Base-by-base conservation (phyloP, 306 rosid genomes). In the Cicer pinnatifidum region DNA sequence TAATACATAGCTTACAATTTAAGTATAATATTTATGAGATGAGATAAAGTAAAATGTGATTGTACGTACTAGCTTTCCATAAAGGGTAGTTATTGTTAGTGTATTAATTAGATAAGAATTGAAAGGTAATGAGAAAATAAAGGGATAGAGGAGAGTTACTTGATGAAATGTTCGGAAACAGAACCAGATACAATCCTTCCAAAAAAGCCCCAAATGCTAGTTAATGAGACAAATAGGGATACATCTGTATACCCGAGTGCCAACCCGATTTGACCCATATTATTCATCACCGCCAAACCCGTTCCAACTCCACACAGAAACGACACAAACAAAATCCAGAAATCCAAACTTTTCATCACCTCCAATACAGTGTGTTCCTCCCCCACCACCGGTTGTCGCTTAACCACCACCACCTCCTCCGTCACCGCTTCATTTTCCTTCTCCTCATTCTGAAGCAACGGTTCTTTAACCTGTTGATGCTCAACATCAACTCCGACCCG, bases 231-330 rank as follows among this genome's bases (percentile, higher is more conserved):
- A 61, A 92, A 92, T 9, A 90, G 62, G 1, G 98, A 92, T 1
- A 92, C 97, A 44, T 92, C 97, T 3, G 79, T 80, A 84, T 85
- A 89, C 6, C 98, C 97, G 0, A 92, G 82, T 0, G 98, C 97
- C 78, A 92, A 69, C 69, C 98, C 98, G 69, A 92, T 90, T 84
- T 92, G 98, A 40, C 97, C 98, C 98, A 90, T 85, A 54, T 92
- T 92, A 81, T 92, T 92, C 88, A 84, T 85, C 23, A 90, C 92
- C 0, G 98, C 97, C 82, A 94, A 70, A 7, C 99, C 99, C 0
- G 87, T 94, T 37, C 99, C 99, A 2, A 94, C 99, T 1, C 99
- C 99, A 33, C 99, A 89, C 13, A 91, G 33, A 73, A 94, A 94
- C 51, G 98, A 88, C 64, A 86, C 84, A 19, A 94, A 94, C 91